Conservation (phyloP, 495 filamentous ascomycete species). For the Podospora didyma region DNA sequence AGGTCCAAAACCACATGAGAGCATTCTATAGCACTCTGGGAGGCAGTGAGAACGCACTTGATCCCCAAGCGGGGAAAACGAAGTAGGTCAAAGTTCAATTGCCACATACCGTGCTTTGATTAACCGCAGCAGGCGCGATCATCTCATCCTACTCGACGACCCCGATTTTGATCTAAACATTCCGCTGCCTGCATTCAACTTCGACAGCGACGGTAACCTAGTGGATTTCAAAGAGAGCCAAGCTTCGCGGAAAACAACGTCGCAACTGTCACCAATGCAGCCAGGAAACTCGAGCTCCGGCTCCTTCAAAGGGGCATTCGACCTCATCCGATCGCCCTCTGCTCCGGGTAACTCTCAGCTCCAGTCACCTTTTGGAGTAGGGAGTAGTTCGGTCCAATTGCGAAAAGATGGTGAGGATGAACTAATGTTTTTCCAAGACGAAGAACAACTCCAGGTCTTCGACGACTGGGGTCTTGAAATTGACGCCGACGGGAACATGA, state of each 20-base stretch:
- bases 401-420: constrained; percentile 9
- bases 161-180: constrained; percentile 63
- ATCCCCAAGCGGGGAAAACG: constrained; percentile 65
- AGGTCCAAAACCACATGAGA: constrained; percentile 68
- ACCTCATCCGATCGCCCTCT: constrained; percentile 19
- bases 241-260: constrained; percentile 44
- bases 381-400: constrained; percentile 17
- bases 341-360: constrained; percentile 2
- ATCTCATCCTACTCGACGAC: constrained; percentile 77
- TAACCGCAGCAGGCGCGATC: constrained; percentile 59
- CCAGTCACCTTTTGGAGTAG: constrained; percentile 8
- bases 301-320: constrained; percentile 17
- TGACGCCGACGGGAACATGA: constrained; percentile 37
- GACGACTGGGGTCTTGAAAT: constrained; percentile 41
- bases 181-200: constrained; percentile 23
- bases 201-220: constrained; percentile 54
- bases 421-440: constrained; percentile 20
- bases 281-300: constrained; percentile 11
- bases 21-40: constrained; percentile 51
- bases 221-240: constrained; percentile 27
- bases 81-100: constrained; percentile 49
- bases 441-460: constrained; percentile 18
- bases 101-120: background rate
- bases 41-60: constrained; percentile 47
- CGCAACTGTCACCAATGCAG: constrained; percentile 35